These are phyloP conservation scores for Isatis tinctoria DNA, from an alignment of 345 rosid genomes.

Conservation along the genomic window DNA sequence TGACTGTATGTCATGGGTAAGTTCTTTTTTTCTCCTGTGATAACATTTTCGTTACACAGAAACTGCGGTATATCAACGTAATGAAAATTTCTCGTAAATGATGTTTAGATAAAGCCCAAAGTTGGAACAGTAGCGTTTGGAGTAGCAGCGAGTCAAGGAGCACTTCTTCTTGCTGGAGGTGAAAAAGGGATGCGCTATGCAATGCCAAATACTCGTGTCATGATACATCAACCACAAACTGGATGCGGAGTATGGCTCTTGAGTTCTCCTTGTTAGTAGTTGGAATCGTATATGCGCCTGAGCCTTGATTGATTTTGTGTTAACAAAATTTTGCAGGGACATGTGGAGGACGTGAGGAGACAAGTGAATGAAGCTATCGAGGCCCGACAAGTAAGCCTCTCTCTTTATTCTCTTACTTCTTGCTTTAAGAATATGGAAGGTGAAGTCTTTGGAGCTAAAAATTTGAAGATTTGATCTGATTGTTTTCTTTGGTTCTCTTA, in stretches of 20 bases:
- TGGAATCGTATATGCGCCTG: neutral
- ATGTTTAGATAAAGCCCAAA: conserved; percentile 78
- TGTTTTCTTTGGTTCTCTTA: neutral
- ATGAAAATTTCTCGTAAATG: neutral
- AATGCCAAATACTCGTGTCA: conserved; percentile 92
- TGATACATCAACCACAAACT: conserved; percentile 92
- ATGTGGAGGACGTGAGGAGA: conserved; percentile 80
- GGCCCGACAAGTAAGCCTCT: conserved; percentile 64
- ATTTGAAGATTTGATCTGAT: neutral
- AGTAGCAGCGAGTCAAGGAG: conserved; percentile 94
- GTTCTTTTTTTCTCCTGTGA: neutral
- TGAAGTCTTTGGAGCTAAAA: neutral
- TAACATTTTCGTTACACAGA: neutral
- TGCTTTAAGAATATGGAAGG: neutral
- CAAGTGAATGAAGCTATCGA: conserved; percentile 89
- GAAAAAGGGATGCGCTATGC: conserved; percentile 96
- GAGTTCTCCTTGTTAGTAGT: neutral
- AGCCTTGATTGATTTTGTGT: neutral
- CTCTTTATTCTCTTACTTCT: conserved; percentile 1
- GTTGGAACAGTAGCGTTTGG: conserved; percentile 95
- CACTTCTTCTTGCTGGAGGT: conserved; percentile 92
- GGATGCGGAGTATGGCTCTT: conserved; percentile 73
- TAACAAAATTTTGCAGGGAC: conserved; percentile 45
- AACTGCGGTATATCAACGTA: neutral
- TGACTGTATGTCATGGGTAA: conserved; percentile 97